Conservation (phyloP, 176 grass and related monocot genomes). For the Phoenix roebelenii region DNA sequence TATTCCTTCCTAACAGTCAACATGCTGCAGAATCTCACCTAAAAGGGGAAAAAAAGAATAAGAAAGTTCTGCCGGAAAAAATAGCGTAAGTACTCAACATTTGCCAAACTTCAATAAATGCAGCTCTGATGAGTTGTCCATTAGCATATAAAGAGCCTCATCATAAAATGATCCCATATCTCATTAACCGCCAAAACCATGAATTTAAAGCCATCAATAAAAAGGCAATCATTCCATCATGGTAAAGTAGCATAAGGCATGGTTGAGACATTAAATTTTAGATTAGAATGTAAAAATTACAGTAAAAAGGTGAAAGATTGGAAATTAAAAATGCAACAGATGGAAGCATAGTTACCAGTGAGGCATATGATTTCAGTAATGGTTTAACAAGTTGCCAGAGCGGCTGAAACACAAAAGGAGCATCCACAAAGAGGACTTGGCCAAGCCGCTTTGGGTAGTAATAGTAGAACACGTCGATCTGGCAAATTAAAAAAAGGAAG, state of each 20-base stretch:
- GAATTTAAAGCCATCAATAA: no score
- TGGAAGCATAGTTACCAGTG: conserved; percentile 36
- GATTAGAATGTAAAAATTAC: no score
- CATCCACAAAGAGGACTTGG: conserved; percentile 78
- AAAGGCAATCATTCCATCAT: no score
- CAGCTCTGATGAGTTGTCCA: no score
- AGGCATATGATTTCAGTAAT: conserved; percentile 71
- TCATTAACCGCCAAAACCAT: no score
- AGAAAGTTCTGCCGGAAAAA: not conserved
- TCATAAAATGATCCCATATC: no score
- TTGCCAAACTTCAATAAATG: no score
- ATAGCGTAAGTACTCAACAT: no score
- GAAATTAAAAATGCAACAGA: not conserved
- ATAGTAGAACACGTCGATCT: conserved; percentile 94
- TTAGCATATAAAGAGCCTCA: no score
- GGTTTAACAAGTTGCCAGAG: conserved; percentile 90
- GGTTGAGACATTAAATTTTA: no score
- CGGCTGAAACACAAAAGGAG: conserved; percentile 77
- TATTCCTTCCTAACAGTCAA: conserved; percentile 62
- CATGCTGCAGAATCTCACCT: conserved; percentile 68
- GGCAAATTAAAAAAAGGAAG: not conserved
- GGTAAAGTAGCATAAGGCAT: no score
- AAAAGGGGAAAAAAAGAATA: not conserved
- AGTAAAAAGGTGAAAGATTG: no score
- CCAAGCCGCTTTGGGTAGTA: conserved; percentile 90